These are phyloP conservation scores for Ambrosia hybrid DNA, from an alignment of 140 eudicot species.

Conservation along the genomic window DNA sequence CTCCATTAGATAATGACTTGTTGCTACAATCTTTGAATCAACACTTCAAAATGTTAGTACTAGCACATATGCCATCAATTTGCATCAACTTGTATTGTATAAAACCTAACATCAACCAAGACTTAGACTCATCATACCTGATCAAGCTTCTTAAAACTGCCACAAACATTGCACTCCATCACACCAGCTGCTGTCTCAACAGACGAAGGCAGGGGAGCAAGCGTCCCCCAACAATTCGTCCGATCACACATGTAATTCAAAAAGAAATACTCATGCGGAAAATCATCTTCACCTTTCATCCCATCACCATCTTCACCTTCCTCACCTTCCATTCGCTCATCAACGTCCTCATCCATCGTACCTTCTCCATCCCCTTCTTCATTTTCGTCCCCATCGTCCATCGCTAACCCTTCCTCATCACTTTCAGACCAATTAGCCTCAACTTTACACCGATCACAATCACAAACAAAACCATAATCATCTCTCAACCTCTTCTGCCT, in stretches of 20 bases:
- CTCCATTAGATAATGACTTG: no score
- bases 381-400: slow-evolving; percentile 21
- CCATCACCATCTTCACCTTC: slow-evolving; percentile 21
- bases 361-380: slow-evolving; percentile 31
- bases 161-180: slow-evolving; percentile 91
- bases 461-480: slow-evolving; percentile 79
- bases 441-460: slow-evolving; percentile 86
- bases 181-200: slow-evolving; percentile 28
- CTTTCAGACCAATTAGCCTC: slow-evolving; percentile 85
- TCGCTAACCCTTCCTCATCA: slow-evolving; percentile 41
- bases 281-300: slow-evolving; percentile 47
- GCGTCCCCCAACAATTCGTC: slow-evolving; percentile 83
- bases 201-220: slow-evolving; percentile 78
- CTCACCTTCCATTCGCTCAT: slow-evolving; percentile 44
- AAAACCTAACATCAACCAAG: background rate
- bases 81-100: background rate
- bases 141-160: slow-evolving; percentile 46
- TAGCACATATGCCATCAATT: background rate
- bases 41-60: background rate
- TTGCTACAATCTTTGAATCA: no score
- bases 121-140: slow-evolving; percentile 37
- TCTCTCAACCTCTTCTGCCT: slow-evolving; percentile 70
- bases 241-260: slow-evolving; percentile 74
- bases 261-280: slow-evolving; percentile 90
- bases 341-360: slow-evolving; percentile 43